Conservation (phyloP, 169 alveolate species). For the Pseudocohnilembus persalinus region DNA sequence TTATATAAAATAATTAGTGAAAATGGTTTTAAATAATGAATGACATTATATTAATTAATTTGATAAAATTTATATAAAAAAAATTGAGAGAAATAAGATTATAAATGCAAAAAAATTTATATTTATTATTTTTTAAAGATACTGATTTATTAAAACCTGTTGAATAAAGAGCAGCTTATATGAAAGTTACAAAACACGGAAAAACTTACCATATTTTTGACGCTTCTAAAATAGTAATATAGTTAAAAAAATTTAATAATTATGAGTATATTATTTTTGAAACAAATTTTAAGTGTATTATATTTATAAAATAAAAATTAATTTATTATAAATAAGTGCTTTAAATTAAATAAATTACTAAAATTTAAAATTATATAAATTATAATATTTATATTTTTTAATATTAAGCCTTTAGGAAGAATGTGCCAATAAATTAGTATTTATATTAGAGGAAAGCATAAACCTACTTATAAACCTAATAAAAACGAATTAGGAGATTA, state of each 20-base stretch:
- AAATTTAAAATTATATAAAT: too few relatives aligned
- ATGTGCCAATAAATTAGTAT: constrained; percentile 18
- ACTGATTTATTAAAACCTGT: neutral
- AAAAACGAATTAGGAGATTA: constrained; percentile 5
- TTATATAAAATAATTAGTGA: too few relatives aligned
- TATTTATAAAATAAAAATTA: too few relatives aligned
- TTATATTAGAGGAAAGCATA: constrained; percentile 19
- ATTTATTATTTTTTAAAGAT: neutral
- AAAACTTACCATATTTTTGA: constrained; percentile 24
- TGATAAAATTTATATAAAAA: neutral
- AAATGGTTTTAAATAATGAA: neutral
- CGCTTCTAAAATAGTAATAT: constrained; percentile 27
- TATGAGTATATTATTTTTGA: too few relatives aligned
- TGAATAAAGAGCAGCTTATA: constrained; percentile 22
- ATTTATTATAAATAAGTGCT: too few relatives aligned
- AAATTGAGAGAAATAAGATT: neutral
- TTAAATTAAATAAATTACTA: too few relatives aligned
- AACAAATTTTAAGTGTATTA: neutral
- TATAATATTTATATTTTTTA: neutral
- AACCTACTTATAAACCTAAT: constrained; percentile 17
- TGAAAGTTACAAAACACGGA: constrained; percentile 11
- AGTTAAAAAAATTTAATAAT: neutral
- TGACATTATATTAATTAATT: neutral
- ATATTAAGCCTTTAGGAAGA: constrained; percentile 22
- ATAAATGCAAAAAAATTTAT: too few relatives aligned